phyloP scores from a whole-genome alignment of 352 stramenopile genomes.

The Thraustochytrium striatum region DNA sequence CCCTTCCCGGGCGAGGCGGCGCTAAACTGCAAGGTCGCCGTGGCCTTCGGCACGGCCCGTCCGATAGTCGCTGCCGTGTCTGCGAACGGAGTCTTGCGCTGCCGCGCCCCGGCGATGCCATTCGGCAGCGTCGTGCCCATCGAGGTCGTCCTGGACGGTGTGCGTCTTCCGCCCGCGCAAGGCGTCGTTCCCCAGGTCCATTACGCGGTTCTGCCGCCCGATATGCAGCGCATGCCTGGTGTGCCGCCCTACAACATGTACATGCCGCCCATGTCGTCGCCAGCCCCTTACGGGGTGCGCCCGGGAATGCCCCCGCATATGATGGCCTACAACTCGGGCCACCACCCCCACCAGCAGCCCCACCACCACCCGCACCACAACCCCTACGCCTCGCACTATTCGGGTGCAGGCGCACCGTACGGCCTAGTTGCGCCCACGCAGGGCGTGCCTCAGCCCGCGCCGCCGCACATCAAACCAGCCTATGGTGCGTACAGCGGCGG shows the following conservation, averaged over 20 bases:
- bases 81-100: conserved; percentile 4
- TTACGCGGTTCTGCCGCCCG: too few relatives aligned
- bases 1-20: not conserved
- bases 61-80: not conserved
- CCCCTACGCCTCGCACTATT: not conserved
- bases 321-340: too few relatives aligned
- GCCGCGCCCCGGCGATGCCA: not conserved
- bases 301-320: too few relatives aligned
- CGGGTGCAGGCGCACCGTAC: too few relatives aligned
- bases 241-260: too few relatives aligned
- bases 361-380: not conserved
- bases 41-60: not conserved
- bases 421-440: too few relatives aligned
- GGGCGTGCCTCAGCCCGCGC: too few relatives aligned
- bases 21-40: not conserved
- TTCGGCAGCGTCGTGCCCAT: not conserved
- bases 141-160: not conserved
- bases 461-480: too few relatives aligned
- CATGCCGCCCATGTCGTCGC: too few relatives aligned
- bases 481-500: too few relatives aligned
- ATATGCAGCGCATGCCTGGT: too few relatives aligned
- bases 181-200: not conserved
- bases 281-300: too few relatives aligned
- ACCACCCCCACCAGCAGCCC: not conserved
- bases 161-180: not conserved